Evolutionary conservation across 768 basidiomycete species (phyloP).

Genomic region (Clavaria fumosa): DNA sequence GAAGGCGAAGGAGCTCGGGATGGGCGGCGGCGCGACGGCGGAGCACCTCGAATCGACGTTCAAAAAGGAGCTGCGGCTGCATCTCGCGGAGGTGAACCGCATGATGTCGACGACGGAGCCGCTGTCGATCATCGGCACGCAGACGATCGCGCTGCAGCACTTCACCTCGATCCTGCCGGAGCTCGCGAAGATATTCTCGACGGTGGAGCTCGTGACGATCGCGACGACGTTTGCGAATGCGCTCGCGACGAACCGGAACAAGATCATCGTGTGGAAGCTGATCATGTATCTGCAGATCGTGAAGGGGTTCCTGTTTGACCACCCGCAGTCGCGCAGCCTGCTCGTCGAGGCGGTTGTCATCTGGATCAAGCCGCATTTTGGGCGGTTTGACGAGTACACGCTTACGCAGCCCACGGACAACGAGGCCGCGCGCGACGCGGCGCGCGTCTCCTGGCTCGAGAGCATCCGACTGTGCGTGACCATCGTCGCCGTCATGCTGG

Average conservation of each 20-base stretch:
- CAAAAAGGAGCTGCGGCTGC: slow-evolving; percentile 64
- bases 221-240: slow-evolving; percentile 81
- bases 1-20: slow-evolving; percentile 62
- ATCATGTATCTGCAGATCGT: slow-evolving; percentile 90
- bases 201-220: slow-evolving; percentile 74
- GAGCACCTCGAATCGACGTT: slow-evolving; percentile 78
- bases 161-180: slow-evolving; percentile 88
- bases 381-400: slow-evolving; percentile 72
- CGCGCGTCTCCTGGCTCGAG: slow-evolving; percentile 82
- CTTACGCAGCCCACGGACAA: slow-evolving; percentile 49
- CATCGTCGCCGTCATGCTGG: slow-evolving; percentile 77
- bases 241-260: slow-evolving; percentile 61
- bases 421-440: slow-evolving; percentile 50
- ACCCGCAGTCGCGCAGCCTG: slow-evolving; percentile 57
- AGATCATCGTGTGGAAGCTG: slow-evolving; percentile 84
- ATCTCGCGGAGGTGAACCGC: slow-evolving; percentile 66
- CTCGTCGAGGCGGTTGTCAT: slow-evolving; percentile 78
- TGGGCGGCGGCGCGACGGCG: slow-evolving; percentile 67
- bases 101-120: slow-evolving; percentile 78
- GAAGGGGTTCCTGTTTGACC: slow-evolving; percentile 77
- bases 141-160: slow-evolving; percentile 85
- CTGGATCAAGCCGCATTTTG: slow-evolving; percentile 94
- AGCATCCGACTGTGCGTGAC: slow-evolving; percentile 81
- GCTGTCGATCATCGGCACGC: slow-evolving; percentile 86
- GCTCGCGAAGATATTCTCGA: slow-evolving; percentile 63